A percentile compares a stretch with the other conserved stretches of the same genome.
Evolutionary conservation across 208 protist genomes (phyloP).

Genomic region (Acanthamoeba triangularis): DNA sequence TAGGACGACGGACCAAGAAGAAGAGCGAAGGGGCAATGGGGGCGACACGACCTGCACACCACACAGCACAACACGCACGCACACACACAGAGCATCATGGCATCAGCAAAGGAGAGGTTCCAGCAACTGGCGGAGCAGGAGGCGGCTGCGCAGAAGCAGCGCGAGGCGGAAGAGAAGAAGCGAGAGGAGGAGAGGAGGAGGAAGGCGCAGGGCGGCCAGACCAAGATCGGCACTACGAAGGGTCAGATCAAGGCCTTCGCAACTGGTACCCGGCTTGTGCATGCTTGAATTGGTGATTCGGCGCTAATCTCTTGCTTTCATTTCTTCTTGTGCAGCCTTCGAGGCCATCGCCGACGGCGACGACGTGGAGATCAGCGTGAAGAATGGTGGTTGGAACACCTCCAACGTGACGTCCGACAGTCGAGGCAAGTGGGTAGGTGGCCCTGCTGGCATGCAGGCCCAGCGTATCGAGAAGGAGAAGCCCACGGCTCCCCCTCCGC

Average conservation of each 20-base stretch:
- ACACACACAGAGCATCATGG: neutral
- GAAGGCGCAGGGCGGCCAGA: slow-evolving; percentile 34
- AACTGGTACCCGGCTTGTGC: neutral
- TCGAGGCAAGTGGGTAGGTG: slow-evolving; percentile 66
- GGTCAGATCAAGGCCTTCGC: slow-evolving; percentile 71
- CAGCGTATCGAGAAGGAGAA: slow-evolving; percentile 21
- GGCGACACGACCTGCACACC: neutral
- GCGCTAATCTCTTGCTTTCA: neutral
- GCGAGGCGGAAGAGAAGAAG: slow-evolving; percentile 61
- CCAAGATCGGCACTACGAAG: slow-evolving; percentile 55
- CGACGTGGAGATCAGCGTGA: slow-evolving; percentile 58
- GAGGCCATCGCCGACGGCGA: slow-evolving; percentile 68
- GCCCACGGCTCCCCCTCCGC: slow-evolving; percentile 16
- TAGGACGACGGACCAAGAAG: neutral
- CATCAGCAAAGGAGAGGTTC: slow-evolving; percentile 55
- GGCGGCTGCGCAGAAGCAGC: neutral
- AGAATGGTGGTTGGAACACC: slow-evolving; percentile 49
- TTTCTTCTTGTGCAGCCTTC: neutral
- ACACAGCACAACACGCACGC: no score
- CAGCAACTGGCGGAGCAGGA: slow-evolving; percentile 61
- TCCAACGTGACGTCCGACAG: slow-evolving; percentile 74
- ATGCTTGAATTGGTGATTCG: neutral
- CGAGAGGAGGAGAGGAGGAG: slow-evolving; percentile 21
- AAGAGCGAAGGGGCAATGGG: no score
- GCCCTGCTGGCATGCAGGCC: slow-evolving; percentile 58